A percentile compares a stretch with the other conserved stretches of the same genome.
These are phyloP conservation scores for Aspergillus brunneoviolaceus DNA, from an alignment of 2,329 filamentous ascomycete genomes.

Conservation along the genomic window DNA sequence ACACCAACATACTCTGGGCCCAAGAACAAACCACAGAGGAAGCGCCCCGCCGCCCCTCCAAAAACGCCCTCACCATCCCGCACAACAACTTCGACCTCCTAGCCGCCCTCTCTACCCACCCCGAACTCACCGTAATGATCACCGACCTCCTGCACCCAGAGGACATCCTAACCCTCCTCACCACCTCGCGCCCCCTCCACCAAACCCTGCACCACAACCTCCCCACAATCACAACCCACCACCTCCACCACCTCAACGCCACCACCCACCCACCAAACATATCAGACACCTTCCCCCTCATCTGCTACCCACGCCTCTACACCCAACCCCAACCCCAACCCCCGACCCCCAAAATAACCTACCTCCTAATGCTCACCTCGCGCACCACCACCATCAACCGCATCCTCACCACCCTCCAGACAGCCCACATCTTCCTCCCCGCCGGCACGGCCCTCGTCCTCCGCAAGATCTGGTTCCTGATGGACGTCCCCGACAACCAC, in stretches of 20 bases:
- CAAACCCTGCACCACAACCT: constrained; percentile 59
- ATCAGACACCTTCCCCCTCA: constrained; percentile 54
- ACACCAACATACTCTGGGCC: background rate
- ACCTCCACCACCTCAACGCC: constrained; percentile 42
- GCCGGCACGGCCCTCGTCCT: constrained; percentile 48
- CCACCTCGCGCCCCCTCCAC: constrained; percentile 64
- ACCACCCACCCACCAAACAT: background rate
- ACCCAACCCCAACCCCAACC: constrained; percentile 39
- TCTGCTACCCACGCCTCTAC: constrained; percentile 57
- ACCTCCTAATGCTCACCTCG: constrained; percentile 65
- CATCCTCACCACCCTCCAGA: constrained; percentile 62
- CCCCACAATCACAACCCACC: constrained; percentile 57
- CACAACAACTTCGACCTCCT: constrained; percentile 15
- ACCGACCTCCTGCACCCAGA: constrained; percentile 54
- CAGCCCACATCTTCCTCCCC: constrained; percentile 59
- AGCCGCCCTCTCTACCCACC: constrained; percentile 13
- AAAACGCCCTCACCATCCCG: background rate
- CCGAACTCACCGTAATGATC: constrained; percentile 57
- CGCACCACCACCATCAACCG: constrained; percentile 59
- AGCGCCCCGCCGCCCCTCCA: too few species aligned
- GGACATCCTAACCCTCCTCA: constrained; percentile 65
- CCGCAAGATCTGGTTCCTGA: constrained; percentile 70
- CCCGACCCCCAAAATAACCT: constrained; percentile 18
- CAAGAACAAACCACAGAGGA: background rate
- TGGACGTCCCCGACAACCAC: constrained; percentile 62